These are phyloP conservation scores for Cymbidium sinense DNA, from an alignment of 106 monocot genomes.

Conservation along the genomic window DNA sequence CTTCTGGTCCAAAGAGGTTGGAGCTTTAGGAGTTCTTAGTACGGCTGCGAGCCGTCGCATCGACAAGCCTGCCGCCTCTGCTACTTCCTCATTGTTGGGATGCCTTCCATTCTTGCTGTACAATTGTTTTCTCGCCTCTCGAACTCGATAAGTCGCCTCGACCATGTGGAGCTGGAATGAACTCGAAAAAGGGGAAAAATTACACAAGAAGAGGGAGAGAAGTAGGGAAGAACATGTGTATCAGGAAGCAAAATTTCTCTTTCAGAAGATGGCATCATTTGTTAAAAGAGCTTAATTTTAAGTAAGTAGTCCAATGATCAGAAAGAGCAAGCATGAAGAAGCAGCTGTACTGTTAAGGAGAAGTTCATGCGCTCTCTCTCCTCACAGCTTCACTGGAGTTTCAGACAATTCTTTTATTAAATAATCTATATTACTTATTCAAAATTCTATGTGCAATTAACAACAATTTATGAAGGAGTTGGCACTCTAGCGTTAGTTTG, in stretches of 20 bases:
- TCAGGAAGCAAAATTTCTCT: too few relatives aligned
- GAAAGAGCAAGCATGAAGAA: too few relatives aligned
- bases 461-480: background rate
- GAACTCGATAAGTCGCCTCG: conserved; percentile 75
- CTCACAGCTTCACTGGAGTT: too few relatives aligned
- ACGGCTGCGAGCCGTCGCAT: conserved; percentile 65
- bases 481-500: background rate
- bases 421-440: too few relatives aligned
- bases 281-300: too few relatives aligned
- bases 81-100: conserved; percentile 60
- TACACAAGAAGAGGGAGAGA: background rate
- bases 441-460: background rate
- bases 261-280: too few relatives aligned
- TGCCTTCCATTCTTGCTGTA: conserved; percentile 62
- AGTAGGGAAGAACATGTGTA: background rate
- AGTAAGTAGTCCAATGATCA: too few relatives aligned
- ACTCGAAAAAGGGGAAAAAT: background rate
- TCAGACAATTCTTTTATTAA: too few relatives aligned
- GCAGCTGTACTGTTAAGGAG: too few relatives aligned
- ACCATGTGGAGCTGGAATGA: conserved; percentile 77
- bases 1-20: conserved; percentile 68
- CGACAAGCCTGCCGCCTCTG: conserved; percentile 60
- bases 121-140: conserved; percentile 67
- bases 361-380: too few relatives aligned
- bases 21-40: conserved; percentile 65